Percentiles rank a stretch among this genome's conserved stretches.
Evolutionary conservation across 805 yeast genomes (phyloP).

Genomic region (Wickerhamomyces silvicola): DNA sequence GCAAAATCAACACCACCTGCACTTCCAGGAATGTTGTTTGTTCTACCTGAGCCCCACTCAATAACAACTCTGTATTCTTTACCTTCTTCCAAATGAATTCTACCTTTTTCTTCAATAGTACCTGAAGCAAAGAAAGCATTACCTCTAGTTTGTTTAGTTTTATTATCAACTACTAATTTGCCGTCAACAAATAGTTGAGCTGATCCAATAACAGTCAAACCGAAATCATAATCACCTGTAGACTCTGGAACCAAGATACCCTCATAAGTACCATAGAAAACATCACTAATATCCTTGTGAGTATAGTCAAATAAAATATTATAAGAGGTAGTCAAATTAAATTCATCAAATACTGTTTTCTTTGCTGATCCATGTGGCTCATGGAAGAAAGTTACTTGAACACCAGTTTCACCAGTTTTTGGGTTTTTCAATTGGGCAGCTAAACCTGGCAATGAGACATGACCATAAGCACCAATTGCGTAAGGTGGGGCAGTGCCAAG

Average conservation of each 20-base stretch:
- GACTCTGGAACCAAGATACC: constrained; percentile 42
- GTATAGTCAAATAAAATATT: constrained; percentile 26
- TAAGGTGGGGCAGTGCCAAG: constrained; percentile 21
- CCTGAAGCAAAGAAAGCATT: constrained; percentile 48
- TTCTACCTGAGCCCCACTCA: constrained; percentile 46
- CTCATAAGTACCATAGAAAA: constrained; percentile 40
- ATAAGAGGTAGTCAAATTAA: constrained; percentile 16
- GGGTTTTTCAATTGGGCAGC: constrained; percentile 22
- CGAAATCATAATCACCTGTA: constrained; percentile 44
- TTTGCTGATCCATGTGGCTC: constrained; percentile 15
- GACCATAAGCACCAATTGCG: constrained; percentile 31
- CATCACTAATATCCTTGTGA: constrained; percentile 14
- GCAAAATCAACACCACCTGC: constrained; percentile 17
- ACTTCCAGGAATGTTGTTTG: constrained; percentile 20
- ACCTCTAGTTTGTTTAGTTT: constrained; percentile 44
- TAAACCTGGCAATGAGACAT: constrained; percentile 28
- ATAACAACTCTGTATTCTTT: constrained; percentile 37
- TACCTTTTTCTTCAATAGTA: constrained; percentile 41
- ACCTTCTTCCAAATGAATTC: constrained; percentile 36
- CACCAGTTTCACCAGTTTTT: constrained; percentile 20
- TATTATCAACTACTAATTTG: constrained; percentile 48
- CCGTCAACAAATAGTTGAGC: constrained; percentile 49
- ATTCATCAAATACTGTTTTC: constrained; percentile 25
- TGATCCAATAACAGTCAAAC: constrained; percentile 46
- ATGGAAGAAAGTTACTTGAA: constrained; percentile 20